These are phyloP conservation scores for Fraxinus velutina DNA, from an alignment of 305 asterid genomes.

Conservation along the genomic window DNA sequence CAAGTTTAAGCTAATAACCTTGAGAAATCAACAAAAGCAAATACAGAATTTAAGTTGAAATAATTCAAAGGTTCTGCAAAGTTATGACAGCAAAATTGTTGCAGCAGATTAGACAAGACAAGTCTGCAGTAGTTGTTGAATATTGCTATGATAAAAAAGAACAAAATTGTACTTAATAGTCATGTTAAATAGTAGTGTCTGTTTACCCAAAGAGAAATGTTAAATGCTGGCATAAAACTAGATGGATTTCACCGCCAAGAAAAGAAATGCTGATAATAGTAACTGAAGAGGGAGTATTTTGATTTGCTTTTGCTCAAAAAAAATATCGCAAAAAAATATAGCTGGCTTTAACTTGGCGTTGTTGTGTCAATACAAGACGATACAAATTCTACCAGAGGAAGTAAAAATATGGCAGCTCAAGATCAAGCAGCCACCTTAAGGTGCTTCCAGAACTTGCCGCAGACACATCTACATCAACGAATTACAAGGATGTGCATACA, in stretches of 20 bases:
- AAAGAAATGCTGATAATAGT: background rate
- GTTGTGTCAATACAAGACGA: conserved; percentile 14
- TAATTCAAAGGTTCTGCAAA: background rate
- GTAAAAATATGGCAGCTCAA: conserved; percentile 1
- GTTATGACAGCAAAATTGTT: background rate
- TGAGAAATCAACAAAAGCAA: background rate
- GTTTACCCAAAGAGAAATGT: background rate
- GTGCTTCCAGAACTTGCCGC: conserved; percentile 2
- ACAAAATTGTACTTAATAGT: background rate
- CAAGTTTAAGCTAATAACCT: background rate
- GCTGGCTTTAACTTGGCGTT: conserved; percentile 3
- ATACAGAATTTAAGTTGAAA: background rate
- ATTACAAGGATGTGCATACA: conserved; percentile 5
- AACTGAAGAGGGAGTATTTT: background rate
- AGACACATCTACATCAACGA: conserved; percentile 6
- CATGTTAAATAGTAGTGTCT: background rate
- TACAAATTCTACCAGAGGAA: background rate
- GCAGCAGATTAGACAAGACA: background rate
- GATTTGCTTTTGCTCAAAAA: background rate
- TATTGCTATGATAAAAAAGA: background rate
- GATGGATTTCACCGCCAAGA: background rate
- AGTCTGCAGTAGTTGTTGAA: background rate
- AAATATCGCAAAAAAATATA: background rate
- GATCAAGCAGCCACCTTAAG: conserved; percentile 3
- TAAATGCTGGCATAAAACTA: background rate